These are phyloP conservation scores for Coniochaeta hoffmannii DNA, from an alignment of 2,329 filamentous ascomycete species.

Conservation along the genomic window DNA sequence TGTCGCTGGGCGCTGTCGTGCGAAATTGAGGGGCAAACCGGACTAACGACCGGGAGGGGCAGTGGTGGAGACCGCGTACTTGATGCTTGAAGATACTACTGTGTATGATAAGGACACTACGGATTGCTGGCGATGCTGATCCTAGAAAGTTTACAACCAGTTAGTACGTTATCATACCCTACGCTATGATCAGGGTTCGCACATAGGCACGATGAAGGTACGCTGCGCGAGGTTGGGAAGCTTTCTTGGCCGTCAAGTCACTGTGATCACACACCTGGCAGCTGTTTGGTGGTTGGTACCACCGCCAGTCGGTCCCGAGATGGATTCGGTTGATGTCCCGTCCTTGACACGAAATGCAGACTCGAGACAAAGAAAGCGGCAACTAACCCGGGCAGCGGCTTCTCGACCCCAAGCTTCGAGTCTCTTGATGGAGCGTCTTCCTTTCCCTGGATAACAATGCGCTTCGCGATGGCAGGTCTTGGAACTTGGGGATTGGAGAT, in stretches of 20 bases:
- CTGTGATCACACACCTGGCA: not conserved
- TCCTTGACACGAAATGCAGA: not conserved
- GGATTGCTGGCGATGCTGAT: not conserved
- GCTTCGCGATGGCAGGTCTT: no score
- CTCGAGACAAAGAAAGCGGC: not conserved
- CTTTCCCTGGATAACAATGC: no score
- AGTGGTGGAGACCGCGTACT: not conserved
- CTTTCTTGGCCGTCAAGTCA: not conserved
- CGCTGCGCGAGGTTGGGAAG: not conserved
- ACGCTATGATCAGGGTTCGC: no score
- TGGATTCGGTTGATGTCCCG: not conserved
- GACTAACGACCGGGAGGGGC: no score
- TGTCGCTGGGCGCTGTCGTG: not conserved
- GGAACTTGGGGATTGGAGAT: not conserved
- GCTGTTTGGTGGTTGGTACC: not conserved
- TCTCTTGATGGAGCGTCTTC: not conserved
- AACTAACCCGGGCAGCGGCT: not conserved
- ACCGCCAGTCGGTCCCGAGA: not conserved
- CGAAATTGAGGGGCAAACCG: not conserved
- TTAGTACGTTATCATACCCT: no score
- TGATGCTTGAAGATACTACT: no score
- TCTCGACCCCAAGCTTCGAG: not conserved
- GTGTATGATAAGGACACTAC: not conserved
- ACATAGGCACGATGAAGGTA: not conserved
- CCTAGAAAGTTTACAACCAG: no score